Conservation (phyloP, 257 asterid species). For the Penstemon barbatus region DNA sequence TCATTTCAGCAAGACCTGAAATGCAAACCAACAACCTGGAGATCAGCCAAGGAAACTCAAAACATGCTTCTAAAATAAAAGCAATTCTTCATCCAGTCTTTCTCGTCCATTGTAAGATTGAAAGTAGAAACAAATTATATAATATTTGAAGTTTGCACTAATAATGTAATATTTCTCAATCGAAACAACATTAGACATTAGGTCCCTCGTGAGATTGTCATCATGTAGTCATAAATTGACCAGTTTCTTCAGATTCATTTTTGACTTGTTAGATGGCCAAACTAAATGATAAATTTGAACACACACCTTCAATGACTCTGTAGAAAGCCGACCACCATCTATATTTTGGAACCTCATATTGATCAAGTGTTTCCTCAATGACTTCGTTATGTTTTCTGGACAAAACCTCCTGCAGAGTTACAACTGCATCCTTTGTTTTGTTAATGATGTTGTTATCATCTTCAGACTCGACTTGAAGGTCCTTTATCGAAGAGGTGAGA, state of each 20-base stretch:
- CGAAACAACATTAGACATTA: neutral
- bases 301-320: constrained; percentile 62
- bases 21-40: constrained; percentile 20
- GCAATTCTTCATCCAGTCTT: no score
- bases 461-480: constrained; percentile 43
- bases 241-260: neutral
- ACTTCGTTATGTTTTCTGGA: constrained; percentile 52
- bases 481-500: constrained; percentile 45
- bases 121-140: neutral
- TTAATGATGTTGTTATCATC: constrained; percentile 37
- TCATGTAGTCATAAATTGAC: no score
- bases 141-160: neutral
- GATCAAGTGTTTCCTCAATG: constrained; percentile 58
- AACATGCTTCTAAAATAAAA: neutral
- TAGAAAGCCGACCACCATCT: constrained; percentile 73
- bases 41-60: constrained; percentile 23
- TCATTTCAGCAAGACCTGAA: constrained; percentile 64
- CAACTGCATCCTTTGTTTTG: constrained; percentile 56
- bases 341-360: constrained; percentile 46
- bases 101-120: no score
- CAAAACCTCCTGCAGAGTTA: constrained; percentile 56
- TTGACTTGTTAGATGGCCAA: neutral
- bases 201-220: neutral
- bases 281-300: constrained; percentile 2
- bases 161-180: neutral